Conservation (phyloP, 345 rosid species). For the Rhizophora apiculata region DNA sequence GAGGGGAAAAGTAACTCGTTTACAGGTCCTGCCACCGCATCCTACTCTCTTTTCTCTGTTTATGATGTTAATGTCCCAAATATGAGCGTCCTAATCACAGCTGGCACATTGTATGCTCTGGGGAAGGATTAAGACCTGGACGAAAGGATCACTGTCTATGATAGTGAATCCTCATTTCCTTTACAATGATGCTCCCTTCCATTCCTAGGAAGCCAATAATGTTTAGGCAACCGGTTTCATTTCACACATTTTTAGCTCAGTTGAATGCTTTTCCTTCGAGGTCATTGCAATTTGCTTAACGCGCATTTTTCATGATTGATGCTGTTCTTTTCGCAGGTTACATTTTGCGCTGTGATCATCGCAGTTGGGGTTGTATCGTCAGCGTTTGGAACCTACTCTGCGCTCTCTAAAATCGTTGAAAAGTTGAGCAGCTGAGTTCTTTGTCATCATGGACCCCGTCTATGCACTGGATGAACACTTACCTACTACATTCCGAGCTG, state of each 20-base stretch:
- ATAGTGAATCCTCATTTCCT: too few species aligned
- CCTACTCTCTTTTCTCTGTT: too few species aligned
- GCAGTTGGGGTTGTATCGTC: slow-evolving; percentile 65
- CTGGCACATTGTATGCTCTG: too few species aligned
- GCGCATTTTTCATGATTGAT: not conserved
- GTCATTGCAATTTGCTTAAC: not conserved
- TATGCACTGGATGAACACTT: too few species aligned
- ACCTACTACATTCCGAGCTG: too few species aligned
- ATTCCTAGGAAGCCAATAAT: too few species aligned
- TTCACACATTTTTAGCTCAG: not conserved
- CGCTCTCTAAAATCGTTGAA: slow-evolving; percentile 62
- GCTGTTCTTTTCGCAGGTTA: slow-evolving; percentile 32
- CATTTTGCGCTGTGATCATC: slow-evolving; percentile 52
- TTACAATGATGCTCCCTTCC: too few species aligned
- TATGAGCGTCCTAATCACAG: too few species aligned
- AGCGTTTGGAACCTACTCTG: slow-evolving; percentile 62
- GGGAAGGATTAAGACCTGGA: too few species aligned
- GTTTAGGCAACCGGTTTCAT: too few species aligned
- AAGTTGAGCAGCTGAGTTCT: slow-evolving; percentile 37
- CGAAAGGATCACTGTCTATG: too few species aligned
- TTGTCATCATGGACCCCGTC: not conserved
- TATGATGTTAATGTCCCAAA: not conserved
- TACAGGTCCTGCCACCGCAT: slow-evolving; percentile 45
- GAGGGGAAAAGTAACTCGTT: slow-evolving; percentile 45
- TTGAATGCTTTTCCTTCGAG: not conserved